Percentiles rank a stretch among this genome's conserved stretches.
Conservation (phyloP, 2,329 filamentous ascomycete species). For the Trichophyton mentagrophytes region DNA sequence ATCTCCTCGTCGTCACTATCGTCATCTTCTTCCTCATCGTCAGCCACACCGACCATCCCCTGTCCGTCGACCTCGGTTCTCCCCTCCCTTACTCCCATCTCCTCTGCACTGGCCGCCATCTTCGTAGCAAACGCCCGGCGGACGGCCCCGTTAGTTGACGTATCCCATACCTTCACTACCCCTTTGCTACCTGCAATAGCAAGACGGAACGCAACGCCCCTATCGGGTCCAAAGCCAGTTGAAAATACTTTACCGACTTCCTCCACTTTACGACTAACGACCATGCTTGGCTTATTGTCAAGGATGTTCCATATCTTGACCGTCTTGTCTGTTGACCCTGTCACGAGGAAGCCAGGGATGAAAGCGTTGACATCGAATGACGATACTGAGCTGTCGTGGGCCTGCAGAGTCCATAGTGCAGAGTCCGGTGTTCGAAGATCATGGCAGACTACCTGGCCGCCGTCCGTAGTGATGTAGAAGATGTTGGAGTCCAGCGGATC, state of each 20-base stretch:
- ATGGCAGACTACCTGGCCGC: conserved; percentile 81
- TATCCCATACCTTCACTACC: conserved; percentile 88
- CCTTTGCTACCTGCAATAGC: conserved; percentile 93
- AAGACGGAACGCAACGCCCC: conserved; percentile 80
- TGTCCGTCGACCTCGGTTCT: conserved; percentile 48
- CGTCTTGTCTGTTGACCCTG: conserved; percentile 83
- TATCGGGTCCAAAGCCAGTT: conserved; percentile 76
- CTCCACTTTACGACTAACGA: conserved; percentile 80
- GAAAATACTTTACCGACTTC: conserved; percentile 93
- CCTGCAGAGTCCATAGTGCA: conserved; percentile 90
- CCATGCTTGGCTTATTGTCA: conserved; percentile 68
- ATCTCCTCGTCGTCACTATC: conserved; percentile 47
- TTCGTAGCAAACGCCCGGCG: conserved; percentile 68
- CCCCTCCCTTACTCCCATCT: conserved; percentile 36
- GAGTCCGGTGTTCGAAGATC: conserved; percentile 65
- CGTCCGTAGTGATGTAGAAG: conserved; percentile 93
- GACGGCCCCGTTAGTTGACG: conserved; percentile 79
- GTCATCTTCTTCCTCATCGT: conserved; percentile 53
- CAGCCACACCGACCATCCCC: conserved; percentile 60
- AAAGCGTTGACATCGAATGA: conserved; percentile 83
- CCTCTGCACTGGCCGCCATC: conserved; percentile 39
- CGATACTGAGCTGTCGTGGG: conserved; percentile 83
- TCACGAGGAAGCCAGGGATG: conserved; percentile 86
- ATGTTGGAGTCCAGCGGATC: conserved; percentile 84
- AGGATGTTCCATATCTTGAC: conserved; percentile 96